A percentile compares a stretch with the other conserved stretches of the same genome.
Conservation (phyloP, 768 basidiomycete species). For the Wakefieldia striispora region DNA sequence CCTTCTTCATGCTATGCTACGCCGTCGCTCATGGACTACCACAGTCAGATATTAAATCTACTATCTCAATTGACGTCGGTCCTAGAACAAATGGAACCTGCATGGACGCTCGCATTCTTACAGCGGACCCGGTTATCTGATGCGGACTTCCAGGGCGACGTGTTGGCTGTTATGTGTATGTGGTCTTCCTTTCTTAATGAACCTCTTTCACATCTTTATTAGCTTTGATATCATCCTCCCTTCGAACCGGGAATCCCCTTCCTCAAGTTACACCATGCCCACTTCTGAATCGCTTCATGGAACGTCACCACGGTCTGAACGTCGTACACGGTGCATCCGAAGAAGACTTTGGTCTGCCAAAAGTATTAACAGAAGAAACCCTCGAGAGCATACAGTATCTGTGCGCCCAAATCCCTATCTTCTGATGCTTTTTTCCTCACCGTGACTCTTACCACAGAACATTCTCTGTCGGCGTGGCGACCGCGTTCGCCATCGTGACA, state of each 20-base stretch:
- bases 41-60: slow-evolving; percentile 64
- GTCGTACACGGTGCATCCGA: slow-evolving; percentile 70
- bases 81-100: slow-evolving; percentile 65
- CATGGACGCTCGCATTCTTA: slow-evolving; percentile 77
- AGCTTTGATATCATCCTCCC: slow-evolving; percentile 76
- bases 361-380: slow-evolving; percentile 67
- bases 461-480: slow-evolving; percentile 73
- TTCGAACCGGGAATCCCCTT: slow-evolving; percentile 70
- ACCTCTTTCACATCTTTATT: not conserved
- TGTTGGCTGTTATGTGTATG: slow-evolving; percentile 78
- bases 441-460: slow-evolving; percentile 37
- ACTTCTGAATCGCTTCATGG: slow-evolving; percentile 45
- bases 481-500: slow-evolving; percentile 64
- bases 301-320: slow-evolving; percentile 55
- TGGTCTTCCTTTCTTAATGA: not conserved
- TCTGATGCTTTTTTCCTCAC: slow-evolving; percentile 7
- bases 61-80: slow-evolving; percentile 75
- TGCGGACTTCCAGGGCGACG: slow-evolving; percentile 79
- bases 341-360: slow-evolving; percentile 72
- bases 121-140: slow-evolving; percentile 73
- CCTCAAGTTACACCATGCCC: slow-evolving; percentile 88
- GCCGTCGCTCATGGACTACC: slow-evolving; percentile 4
- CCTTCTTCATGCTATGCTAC: not conserved
- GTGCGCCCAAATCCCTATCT: slow-evolving; percentile 42
- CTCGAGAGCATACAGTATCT: slow-evolving; percentile 77